Conservation (phyloP, 768 basidiomycete species). For the Tricholoma terreum region DNA sequence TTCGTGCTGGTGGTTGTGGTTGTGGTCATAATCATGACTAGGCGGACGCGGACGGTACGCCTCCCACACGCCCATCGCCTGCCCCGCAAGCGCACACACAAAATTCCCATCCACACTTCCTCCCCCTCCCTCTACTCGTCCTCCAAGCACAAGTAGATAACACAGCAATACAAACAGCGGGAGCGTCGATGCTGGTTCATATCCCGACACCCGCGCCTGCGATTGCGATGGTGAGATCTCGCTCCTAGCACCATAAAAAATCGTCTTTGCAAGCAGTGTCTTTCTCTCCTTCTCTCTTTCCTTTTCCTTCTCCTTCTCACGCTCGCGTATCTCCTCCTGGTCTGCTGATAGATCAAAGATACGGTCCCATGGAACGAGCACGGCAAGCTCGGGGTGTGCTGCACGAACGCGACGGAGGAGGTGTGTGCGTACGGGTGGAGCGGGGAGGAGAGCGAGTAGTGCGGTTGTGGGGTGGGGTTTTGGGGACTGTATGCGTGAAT, state of each 20-base stretch:
- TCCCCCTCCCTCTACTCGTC: constrained; percentile 18
- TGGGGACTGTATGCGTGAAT: constrained; percentile 18
- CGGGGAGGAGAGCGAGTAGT: constrained; percentile 34
- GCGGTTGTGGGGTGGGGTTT: constrained; percentile 22
- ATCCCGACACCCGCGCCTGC: not conserved
- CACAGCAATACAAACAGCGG: constrained; percentile 59
- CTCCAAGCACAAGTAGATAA: constrained; percentile 59
- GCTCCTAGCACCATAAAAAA: constrained; percentile 10
- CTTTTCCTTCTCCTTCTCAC: not conserved
- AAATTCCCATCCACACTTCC: constrained; percentile 21
- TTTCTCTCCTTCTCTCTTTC: not conserved
- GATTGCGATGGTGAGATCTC: not conserved
- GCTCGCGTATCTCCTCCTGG: constrained; percentile 6
- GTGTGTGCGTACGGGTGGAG: constrained; percentile 20
- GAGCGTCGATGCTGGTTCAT: constrained; percentile 18
- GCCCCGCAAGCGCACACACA: constrained; percentile 35
- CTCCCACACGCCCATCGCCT: constrained; percentile 39
- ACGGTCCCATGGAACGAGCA: constrained; percentile 17
- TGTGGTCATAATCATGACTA: not conserved
- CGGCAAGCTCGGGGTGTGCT: constrained; percentile 24
- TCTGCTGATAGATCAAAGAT: constrained; percentile 9
- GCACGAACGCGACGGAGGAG: constrained; percentile 25
- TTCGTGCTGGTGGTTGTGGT: not conserved
- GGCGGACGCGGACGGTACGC: constrained; percentile 14
- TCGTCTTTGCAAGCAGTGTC: constrained; percentile 5